Evolutionary conservation across 2,329 filamentous ascomycete genomes (phyloP), one percentile per base, ranked within the genome.

Genomic region (Proliferodiscus dingleyae): DNA sequence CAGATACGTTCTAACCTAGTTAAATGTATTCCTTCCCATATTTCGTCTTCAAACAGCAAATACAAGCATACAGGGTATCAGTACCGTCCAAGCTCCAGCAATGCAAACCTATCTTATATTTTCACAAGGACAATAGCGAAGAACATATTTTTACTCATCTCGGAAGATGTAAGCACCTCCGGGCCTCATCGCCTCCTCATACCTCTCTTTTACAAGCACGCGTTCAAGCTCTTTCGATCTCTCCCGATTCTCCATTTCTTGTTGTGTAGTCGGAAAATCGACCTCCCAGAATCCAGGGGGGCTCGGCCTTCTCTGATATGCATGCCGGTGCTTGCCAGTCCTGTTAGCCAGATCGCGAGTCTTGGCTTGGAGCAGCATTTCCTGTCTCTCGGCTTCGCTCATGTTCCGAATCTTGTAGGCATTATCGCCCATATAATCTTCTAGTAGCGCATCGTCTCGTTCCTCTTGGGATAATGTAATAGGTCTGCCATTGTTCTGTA

Each of bases 221-320:
- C 74, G 75, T 61, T 86, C 83, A 49, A 78, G 68, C 56, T 73
- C 73, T n/a, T 71, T 73, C 0, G 85, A 85, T 60, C 82, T 80
- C 49, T 75, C 73, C 46, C 77, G 77, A 57, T 91, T 80, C 42
- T 73, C 69, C 55, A 78, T 71, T 22, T 83, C 67, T 65, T 96
- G 87, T 63, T 97, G 93, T 1, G 93, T 96, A 21, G 71, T 81
- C 1, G 91, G 90, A 63, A 98, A 95, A 56, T 95, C 91, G 2
- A 85, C 77, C 43, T 87, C 76, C 93, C 93, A 98, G 63, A 88
- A 97, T 0, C 89, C 90, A 2, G 89, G 88, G 10, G 93, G 90
- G 8, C 85, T 88, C 36, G 70, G 73, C 51, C 78, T 75, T 41
- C 89, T 77, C 49, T 83, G 78, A 64, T 85, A 89, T 22, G 81